Percentiles rank a stretch among this genome's conserved stretches.
phyloP scores from a whole-genome alignment of 495 filamentous ascomycete genomes.

The Trichoderma parareesei region DNA sequence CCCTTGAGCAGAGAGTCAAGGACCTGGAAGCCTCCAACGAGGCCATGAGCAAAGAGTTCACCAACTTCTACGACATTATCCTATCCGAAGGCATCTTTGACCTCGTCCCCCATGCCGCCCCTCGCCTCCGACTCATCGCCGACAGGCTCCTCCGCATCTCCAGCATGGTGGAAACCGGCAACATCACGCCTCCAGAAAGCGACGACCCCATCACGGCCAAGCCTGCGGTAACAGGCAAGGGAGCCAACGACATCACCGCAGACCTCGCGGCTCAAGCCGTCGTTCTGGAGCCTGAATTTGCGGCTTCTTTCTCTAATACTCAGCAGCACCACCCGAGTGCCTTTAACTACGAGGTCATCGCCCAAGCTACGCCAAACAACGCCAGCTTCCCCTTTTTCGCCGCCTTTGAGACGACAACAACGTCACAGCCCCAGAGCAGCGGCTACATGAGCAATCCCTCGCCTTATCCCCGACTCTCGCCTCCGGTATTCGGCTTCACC shows the following conservation, averaged over 20 bases:
- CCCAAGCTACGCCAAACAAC: constrained; percentile 27
- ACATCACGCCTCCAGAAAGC: constrained; percentile 14
- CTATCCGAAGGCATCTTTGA: constrained; percentile 41
- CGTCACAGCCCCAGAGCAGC: constrained; percentile 12
- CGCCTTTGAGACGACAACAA: constrained; percentile 17
- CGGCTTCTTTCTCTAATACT: background rate
- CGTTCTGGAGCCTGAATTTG: background rate
- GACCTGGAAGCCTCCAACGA: constrained; percentile 58
- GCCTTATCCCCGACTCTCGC: constrained; percentile 24
- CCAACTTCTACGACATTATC: constrained; percentile 57
- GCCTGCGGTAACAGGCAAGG: constrained; percentile 13
- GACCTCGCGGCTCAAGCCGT: background rate
- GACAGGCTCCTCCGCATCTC: constrained; percentile 38
- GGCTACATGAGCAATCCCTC: background rate
- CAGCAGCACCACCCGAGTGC: background rate
- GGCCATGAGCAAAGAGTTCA: constrained; percentile 66
- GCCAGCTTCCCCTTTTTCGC: constrained; percentile 23
- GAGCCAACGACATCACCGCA: background rate
- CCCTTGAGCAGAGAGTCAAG: constrained; percentile 57
- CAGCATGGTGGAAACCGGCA: constrained; percentile 28
- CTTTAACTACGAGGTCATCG: constrained; percentile 26
- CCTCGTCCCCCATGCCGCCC: constrained; percentile 42
- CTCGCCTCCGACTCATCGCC: constrained; percentile 35
- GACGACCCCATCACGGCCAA: constrained; percentile 17
- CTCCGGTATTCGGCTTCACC: constrained; percentile 42